phyloP scores from a whole-genome alignment of 1,284 basidiomycete species.

The Abortiporus biennis region DNA sequence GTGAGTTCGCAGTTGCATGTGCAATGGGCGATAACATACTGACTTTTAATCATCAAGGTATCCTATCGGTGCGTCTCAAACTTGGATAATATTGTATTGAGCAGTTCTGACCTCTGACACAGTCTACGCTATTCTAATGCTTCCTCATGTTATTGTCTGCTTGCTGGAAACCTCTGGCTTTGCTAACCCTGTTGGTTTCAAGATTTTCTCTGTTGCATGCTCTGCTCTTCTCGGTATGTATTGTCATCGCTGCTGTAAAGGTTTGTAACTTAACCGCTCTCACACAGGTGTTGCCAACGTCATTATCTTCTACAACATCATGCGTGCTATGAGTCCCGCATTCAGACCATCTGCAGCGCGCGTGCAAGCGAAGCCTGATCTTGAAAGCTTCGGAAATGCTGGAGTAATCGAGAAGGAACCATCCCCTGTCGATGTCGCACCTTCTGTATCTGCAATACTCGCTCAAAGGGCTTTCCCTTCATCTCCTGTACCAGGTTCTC shows the following conservation, averaged over 20 bases:
- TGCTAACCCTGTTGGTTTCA: slow-evolving; percentile 31
- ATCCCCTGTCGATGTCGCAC: slow-evolving; percentile 20
- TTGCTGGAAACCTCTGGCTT: slow-evolving; percentile 44
- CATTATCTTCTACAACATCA: slow-evolving; percentile 58
- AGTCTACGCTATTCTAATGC: slow-evolving; percentile 56
- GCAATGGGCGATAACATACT: no score
- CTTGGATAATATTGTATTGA: not conserved
- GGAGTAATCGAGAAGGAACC: slow-evolving; percentile 13
- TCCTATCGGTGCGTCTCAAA: slow-evolving; percentile 43
- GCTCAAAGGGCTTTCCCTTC: slow-evolving; percentile 17
- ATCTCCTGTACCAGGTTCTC: no score
- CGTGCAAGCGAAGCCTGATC: slow-evolving; percentile 15
- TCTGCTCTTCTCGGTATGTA: slow-evolving; percentile 50
- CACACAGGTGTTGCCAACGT: slow-evolving; percentile 64
- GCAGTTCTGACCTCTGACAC: slow-evolving; percentile 6
- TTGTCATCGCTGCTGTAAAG: not conserved
- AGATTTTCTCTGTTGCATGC: slow-evolving; percentile 46
- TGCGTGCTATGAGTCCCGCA: slow-evolving; percentile 55
- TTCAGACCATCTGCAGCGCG: slow-evolving; percentile 24
- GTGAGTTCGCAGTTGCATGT: no score
- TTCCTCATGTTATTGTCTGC: slow-evolving; percentile 52
- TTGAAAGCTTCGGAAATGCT: slow-evolving; percentile 25
- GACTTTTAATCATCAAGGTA: slow-evolving; percentile 40
- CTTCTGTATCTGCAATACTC: slow-evolving; percentile 14
- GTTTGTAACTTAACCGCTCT: slow-evolving; percentile 10